A percentile compares a stretch with the other conserved stretches of the same genome.
phyloP scores from a whole-genome alignment of 1,139 yeast genomes.

The Casaregolazyma lundiana region DNA sequence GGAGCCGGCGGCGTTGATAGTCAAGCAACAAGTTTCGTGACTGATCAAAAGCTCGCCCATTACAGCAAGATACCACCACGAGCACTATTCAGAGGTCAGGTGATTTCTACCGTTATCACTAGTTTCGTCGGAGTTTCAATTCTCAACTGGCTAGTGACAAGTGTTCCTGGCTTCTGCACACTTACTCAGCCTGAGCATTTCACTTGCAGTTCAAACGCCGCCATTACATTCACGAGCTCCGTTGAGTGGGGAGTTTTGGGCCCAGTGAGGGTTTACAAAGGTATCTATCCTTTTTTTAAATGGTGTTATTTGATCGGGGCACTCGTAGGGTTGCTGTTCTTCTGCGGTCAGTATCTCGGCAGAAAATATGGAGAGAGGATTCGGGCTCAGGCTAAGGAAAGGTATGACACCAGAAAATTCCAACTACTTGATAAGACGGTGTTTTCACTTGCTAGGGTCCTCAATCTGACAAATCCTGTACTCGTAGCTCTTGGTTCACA shows the following conservation, averaged over 20 bases:
- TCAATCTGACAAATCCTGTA: conserved; percentile 38
- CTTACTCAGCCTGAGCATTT: conserved; percentile 36
- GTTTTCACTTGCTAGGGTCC: conserved; percentile 40
- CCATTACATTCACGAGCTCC: conserved; percentile 48
- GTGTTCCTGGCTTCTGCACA: conserved; percentile 44
- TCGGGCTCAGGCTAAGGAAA: conserved; percentile 3
- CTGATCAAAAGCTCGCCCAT: conserved; percentile 53
- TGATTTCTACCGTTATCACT: conserved; percentile 37
- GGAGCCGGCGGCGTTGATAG: conserved; percentile 57
- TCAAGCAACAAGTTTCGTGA: conserved; percentile 54
- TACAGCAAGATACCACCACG: conserved; percentile 53
- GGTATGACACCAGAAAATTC: conserved; percentile 7
- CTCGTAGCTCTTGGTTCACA: conserved; percentile 45
- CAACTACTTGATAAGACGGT: conserved; percentile 13
- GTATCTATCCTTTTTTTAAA: conserved; percentile 42
- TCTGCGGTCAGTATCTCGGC: conserved; percentile 14
- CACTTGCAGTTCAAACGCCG: conserved; percentile 34
- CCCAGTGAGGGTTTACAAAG: conserved; percentile 50
- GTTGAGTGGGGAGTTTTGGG: conserved; percentile 64
- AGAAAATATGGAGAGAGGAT: conserved; percentile 34
- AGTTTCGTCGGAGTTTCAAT: conserved; percentile 48
- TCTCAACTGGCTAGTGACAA: conserved; percentile 47
- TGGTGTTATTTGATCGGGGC: conserved; percentile 42
- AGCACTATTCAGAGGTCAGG: conserved; percentile 54
- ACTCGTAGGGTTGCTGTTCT: conserved; percentile 26